phyloP scores from a whole-genome alignment of 345 rosid species.

The Luvunga scandens region DNA sequence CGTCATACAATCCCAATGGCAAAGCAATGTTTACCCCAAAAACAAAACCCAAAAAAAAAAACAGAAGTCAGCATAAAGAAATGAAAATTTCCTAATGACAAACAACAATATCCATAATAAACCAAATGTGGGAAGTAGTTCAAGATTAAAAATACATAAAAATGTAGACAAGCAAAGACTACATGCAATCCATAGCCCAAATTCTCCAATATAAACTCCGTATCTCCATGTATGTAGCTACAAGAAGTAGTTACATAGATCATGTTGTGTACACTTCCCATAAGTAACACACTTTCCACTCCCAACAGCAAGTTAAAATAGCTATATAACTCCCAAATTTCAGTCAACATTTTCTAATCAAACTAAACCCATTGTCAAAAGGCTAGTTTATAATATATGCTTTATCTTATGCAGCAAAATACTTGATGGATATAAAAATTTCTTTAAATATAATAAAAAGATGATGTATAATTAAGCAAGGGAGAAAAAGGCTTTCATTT shows the following conservation, averaged over 20 bases:
- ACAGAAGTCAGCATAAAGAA: background rate
- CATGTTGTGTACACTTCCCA: background rate
- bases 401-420: background rate
- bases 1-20: conserved; percentile 13
- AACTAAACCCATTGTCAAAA: background rate
- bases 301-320: background rate
- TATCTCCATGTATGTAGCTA: no score
- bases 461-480: background rate
- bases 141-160: background rate
- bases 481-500: background rate
- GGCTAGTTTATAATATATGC: background rate
- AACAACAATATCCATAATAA: no score
- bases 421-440: background rate
- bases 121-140: no score
- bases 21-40: background rate
- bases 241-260: background rate
- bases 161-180: background rate
- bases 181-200: no score
- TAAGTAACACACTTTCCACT: background rate
- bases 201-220: background rate
- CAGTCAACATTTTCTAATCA: background rate
- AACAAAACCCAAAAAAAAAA: background rate
- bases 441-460: background rate
- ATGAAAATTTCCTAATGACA: background rate
- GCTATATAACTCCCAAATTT: background rate